Conservation (phyloP, 352 stramenopile species). For the Hyaloperonospora brassicae region DNA sequence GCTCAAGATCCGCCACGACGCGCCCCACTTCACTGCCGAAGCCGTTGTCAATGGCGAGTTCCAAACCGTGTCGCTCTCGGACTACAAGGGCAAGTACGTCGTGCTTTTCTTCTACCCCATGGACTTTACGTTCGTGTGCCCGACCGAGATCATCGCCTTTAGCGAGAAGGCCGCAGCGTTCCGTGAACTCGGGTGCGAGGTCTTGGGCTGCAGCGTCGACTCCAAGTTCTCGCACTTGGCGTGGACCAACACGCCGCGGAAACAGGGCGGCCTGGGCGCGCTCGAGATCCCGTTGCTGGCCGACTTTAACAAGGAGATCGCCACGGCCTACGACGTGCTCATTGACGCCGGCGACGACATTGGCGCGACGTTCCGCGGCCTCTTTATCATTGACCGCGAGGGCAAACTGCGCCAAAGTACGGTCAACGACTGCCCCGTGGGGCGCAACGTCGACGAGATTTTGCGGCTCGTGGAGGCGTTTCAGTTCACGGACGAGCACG, state of each 20-base stretch:
- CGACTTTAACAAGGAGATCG: conserved; percentile 84
- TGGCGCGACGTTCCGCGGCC: conserved; percentile 74
- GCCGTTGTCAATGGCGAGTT: conserved; percentile 81
- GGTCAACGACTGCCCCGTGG: conserved; percentile 85
- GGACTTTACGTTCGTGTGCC: conserved; percentile 89
- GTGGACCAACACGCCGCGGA: conserved; percentile 86
- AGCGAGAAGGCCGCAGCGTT: conserved; percentile 78
- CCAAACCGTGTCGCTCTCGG: conserved; percentile 66
- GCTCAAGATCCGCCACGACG: too few species aligned
- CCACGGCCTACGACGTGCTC: conserved; percentile 78
- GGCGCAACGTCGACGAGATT: conserved; percentile 86
- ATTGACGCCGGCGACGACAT: conserved; percentile 51
- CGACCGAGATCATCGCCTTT: conserved; percentile 88
- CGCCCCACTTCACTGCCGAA: conserved; percentile 67
- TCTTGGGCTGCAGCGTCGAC: conserved; percentile 79
- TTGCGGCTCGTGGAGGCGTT: conserved; percentile 87
- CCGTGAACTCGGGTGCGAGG: conserved; percentile 59
- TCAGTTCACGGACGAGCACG: conserved; percentile 88
- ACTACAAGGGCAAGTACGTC: conserved; percentile 88
- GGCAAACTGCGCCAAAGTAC: conserved; percentile 78
- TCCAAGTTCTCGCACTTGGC: conserved; percentile 85
- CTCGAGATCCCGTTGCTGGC: conserved; percentile 88
- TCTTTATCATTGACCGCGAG: conserved; percentile 89
- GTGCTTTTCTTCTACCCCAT: conserved; percentile 91
- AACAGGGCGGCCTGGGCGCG: conserved; percentile 81